Evolutionary conservation across 331 rosid genomes (phyloP), one percentile per base, ranked within the genome.

Genomic region (Malus hybrid): DNA sequence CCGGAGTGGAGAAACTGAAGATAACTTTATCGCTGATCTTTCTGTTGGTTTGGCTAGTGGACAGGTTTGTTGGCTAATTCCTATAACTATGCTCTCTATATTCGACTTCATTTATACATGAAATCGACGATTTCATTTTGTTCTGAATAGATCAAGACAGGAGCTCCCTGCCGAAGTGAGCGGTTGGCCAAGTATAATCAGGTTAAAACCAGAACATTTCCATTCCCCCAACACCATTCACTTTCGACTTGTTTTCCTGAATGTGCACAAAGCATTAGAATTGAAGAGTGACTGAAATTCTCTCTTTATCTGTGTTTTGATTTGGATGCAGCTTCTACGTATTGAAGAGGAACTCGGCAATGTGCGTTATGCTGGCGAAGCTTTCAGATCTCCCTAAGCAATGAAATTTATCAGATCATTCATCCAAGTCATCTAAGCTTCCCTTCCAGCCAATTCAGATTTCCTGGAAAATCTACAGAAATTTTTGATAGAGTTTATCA

Each of bases 11-110:
- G 99, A 95, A 88, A 95, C 99, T 33, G 99, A 95, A 79, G 99
- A 95, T 79, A 95, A 95, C 87, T 95, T 95, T 83, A 95, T 95
- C 75, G 99, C 99, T n/a, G 99, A 95, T 81, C 99, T 95, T 82
- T 92, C 97, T 32, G 97, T 95, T 80, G 99, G 99, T 70, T 86
- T 95, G 89, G 99, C 99, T 67, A 95, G 99, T 66, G 96, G 99
- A 88, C 99, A 92, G 97, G 99, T 92, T 69, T 30, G 61, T 28
- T 66, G 42, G 24, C 67, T 16, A 42, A 80, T 56, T 73, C 33
- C 63, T 48, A 24, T 11, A 53, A 22, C 4, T 63, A 24, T 66
- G 16, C 57, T 26, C 36, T 72, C 50, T 29, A 29, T 39, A 7
- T 36, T 36, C 3, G 42, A 36, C 44, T 36, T 36, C 44, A 36